Conservation (phyloP, 495 filamentous ascomycete species). For the Hypoxylon fragiforme region DNA sequence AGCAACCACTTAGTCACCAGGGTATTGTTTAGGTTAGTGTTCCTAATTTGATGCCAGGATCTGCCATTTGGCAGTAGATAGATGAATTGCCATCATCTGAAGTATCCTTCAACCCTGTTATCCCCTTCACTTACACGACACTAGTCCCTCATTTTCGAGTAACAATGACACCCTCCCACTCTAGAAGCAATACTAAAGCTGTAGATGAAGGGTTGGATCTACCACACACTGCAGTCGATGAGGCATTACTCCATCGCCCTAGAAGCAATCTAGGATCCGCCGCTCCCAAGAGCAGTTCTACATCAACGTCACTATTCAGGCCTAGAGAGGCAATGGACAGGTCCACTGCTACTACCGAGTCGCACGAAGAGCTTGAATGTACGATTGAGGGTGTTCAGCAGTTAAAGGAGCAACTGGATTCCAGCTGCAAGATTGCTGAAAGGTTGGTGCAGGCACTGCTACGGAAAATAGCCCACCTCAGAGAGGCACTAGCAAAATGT, state of each 20-base stretch:
- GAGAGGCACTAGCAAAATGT: not conserved
- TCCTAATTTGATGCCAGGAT: not conserved
- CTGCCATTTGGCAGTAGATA: not conserved
- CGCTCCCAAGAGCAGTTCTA: not conserved
- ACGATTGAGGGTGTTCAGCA: not conserved
- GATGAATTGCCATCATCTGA: not conserved
- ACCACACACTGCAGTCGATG: not conserved
- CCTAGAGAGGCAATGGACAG: not conserved
- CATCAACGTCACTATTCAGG: not conserved
- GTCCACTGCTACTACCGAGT: not conserved
- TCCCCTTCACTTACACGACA: not conserved
- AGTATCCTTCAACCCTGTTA: not conserved
- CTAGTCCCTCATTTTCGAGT: not conserved
- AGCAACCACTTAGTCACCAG: slow-evolving; percentile 5
- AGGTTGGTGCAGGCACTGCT: not conserved
- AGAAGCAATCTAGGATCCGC: not conserved
- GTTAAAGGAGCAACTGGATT: not conserved
- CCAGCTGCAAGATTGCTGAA: not conserved
- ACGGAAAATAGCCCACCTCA: not conserved
- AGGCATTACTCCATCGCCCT: not conserved
- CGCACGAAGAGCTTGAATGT: not conserved
- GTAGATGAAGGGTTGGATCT: not conserved
- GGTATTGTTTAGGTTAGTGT: slow-evolving; percentile 12
- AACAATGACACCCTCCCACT: not conserved
- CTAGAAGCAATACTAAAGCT: not conserved